phyloP scores from a whole-genome alignment of 176 grass and related monocot genomes.

The Thinopyrum elongatum region DNA sequence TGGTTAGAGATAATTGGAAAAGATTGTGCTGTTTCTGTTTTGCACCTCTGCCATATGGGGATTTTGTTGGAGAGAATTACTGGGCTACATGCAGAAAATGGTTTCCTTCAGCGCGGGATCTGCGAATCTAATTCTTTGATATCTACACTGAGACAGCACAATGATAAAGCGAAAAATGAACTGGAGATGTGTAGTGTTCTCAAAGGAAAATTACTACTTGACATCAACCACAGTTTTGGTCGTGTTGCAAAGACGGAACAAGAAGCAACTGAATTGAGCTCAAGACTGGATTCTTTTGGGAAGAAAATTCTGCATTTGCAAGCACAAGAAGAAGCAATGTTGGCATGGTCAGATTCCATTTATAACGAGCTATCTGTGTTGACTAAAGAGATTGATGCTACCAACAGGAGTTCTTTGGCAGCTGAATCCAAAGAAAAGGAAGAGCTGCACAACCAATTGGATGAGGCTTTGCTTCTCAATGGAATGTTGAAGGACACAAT shows the following conservation, averaged over 20 bases:
- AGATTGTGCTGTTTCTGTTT: constrained; percentile 90
- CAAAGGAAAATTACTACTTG: constrained; percentile 87
- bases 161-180: constrained; percentile 72
- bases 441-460: constrained; percentile 46
- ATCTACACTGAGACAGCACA: constrained; percentile 72
- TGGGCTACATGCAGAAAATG: constrained; percentile 79
- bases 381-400: constrained; percentile 67
- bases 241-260: constrained; percentile 90
- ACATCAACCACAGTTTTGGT: constrained; percentile 82
- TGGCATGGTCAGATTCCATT: constrained; percentile 78
- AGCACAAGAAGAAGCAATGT: constrained; percentile 83
- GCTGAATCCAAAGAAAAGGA: constrained; percentile 63
- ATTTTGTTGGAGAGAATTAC: constrained; percentile 87
- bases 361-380: constrained; percentile 62
- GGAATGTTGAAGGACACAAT: constrained; percentile 47
- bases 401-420: constrained; percentile 50
- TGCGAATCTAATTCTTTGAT: constrained; percentile 74
- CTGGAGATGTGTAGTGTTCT: constrained; percentile 77
- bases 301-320: constrained; percentile 83
- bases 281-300: constrained; percentile 64
- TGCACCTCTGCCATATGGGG: constrained; percentile 94
- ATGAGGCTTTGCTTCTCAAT: constrained; percentile 35
- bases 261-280: constrained; percentile 61
- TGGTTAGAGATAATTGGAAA: constrained; percentile 94
- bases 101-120: constrained; percentile 77